A percentile compares a stretch with the other conserved stretches of the same genome.
phyloP scores from a whole-genome alignment of 1,139 yeast species.

The Yamadazyma epiphylla region DNA sequence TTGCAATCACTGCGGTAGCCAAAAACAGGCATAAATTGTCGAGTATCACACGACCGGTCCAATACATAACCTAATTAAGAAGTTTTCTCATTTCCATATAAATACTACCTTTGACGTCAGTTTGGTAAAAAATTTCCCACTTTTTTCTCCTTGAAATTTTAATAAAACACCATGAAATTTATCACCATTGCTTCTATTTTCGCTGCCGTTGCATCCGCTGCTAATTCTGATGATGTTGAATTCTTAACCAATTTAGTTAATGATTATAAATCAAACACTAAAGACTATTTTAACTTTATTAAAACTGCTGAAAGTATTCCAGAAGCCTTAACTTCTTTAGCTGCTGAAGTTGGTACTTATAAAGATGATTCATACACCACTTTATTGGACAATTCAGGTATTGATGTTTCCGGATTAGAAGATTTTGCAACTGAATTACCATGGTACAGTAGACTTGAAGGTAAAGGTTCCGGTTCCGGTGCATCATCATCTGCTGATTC shows the following conservation, averaged over 20 bases:
- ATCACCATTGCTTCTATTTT: conserved; percentile 1
- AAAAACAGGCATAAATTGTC: too few species aligned
- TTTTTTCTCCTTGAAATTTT: background rate
- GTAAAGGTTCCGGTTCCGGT: conserved; percentile 8
- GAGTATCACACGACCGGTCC: too few species aligned
- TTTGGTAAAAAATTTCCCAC: background rate
- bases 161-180: conserved; percentile 6
- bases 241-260: conserved; percentile 40
- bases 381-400: conserved; percentile 23
- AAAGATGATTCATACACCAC: conserved; percentile 42
- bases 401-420: conserved; percentile 24
- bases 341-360: conserved; percentile 35
- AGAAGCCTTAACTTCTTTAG: conserved; percentile 31
- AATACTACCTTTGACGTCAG: too few species aligned
- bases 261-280: conserved; percentile 26
- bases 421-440: conserved; percentile 39
- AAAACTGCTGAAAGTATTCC: conserved; percentile 34
- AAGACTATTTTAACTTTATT: conserved; percentile 26
- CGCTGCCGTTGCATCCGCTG: conserved; percentile 16
- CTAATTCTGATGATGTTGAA: conserved; percentile 24
- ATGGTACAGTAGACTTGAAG: conserved; percentile 35
- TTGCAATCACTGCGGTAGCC: too few species aligned
- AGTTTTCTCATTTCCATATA: too few species aligned
- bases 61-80: too few species aligned
- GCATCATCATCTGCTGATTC: conserved; percentile 4